Evolutionary conservation across 352 stramenopile species (phyloP).

Genomic region (Globisporangium heterothallicum): DNA sequence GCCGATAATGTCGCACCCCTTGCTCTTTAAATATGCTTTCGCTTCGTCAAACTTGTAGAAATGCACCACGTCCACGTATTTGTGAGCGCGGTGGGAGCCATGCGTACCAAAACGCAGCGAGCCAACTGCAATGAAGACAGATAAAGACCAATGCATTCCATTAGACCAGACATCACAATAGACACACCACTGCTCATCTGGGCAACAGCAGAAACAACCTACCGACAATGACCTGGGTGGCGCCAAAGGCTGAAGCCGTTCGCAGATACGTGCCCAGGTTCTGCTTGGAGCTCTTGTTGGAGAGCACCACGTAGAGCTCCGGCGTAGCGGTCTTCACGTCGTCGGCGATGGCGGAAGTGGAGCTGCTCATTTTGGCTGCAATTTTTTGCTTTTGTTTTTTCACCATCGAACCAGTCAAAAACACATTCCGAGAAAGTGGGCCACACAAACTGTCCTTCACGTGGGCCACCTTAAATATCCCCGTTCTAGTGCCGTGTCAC

Average conservation of each 20-base stretch:
- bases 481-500: slow-evolving; percentile 8
- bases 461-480: background rate
- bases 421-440: background rate
- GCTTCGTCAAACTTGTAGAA: slow-evolving; percentile 69
- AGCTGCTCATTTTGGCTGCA: slow-evolving; percentile 11
- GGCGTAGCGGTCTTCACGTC: background rate
- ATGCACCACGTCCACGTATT: slow-evolving; percentile 72
- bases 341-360: slow-evolving; percentile 4
- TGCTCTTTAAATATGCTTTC: slow-evolving; percentile 44
- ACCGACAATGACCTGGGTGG: slow-evolving; percentile 73
- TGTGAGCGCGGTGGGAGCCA: slow-evolving; percentile 69
- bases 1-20: slow-evolving; percentile 56
- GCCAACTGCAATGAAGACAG: slow-evolving; percentile 33
- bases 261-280: slow-evolving; percentile 78
- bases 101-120: slow-evolving; percentile 75
- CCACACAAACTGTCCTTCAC: slow-evolving; percentile 5
- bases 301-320: slow-evolving; percentile 69
- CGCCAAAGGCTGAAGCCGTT: slow-evolving; percentile 67
- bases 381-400: slow-evolving; percentile 2
- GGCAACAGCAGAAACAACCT: slow-evolving; percentile 6
- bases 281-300: slow-evolving; percentile 63
- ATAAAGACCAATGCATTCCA: slow-evolving; percentile 1
- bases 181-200: too few species aligned
- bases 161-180: too few species aligned
- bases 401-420: background rate